These are phyloP conservation scores for Scutellaria barbata DNA, from an alignment of 257 asterid species.

Conservation along the genomic window DNA sequence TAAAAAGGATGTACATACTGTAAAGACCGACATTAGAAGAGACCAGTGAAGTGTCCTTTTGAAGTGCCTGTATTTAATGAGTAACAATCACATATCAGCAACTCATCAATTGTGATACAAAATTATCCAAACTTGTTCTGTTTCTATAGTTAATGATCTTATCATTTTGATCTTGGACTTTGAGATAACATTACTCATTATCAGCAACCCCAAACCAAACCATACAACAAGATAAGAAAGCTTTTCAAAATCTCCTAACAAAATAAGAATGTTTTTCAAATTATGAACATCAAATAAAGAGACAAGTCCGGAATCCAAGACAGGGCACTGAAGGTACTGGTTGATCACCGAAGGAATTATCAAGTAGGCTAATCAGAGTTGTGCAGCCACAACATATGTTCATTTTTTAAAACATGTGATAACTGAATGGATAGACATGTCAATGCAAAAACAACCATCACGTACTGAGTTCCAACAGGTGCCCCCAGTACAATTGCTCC, in stretches of 20 bases:
- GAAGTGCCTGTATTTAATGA: conserved; percentile 61
- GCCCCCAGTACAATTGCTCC: conserved; percentile 96
- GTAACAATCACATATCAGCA: conserved; percentile 34
- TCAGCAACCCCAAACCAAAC: conserved; percentile 15
- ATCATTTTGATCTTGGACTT: conserved; percentile 37
- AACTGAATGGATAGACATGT: conserved; percentile 24
- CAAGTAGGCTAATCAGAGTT: conserved; percentile 31
- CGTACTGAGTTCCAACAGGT: conserved; percentile 86
- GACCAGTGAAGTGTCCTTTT: conserved; percentile 78
- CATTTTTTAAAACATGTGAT: conserved; percentile 20
- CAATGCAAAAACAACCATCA: conserved; percentile 33
- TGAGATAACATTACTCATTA: conserved; percentile 18
- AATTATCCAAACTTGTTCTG: neutral
- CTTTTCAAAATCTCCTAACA: neutral
- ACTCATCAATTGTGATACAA: neutral
- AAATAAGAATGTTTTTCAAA: neutral
- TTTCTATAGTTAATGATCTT: neutral
- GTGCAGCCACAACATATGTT: conserved; percentile 36
- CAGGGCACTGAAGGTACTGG: conserved; percentile 19
- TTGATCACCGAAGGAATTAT: conserved; percentile 12
- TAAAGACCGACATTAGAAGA: conserved; percentile 83
- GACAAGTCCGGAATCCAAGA: conserved; percentile 23
- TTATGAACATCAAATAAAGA: neutral
- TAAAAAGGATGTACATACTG: conserved; percentile 53
- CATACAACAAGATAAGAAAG: conserved; percentile 5